Conservation (phyloP, 202 grass and related monocot genomes). For the Saccharum hybrid region DNA sequence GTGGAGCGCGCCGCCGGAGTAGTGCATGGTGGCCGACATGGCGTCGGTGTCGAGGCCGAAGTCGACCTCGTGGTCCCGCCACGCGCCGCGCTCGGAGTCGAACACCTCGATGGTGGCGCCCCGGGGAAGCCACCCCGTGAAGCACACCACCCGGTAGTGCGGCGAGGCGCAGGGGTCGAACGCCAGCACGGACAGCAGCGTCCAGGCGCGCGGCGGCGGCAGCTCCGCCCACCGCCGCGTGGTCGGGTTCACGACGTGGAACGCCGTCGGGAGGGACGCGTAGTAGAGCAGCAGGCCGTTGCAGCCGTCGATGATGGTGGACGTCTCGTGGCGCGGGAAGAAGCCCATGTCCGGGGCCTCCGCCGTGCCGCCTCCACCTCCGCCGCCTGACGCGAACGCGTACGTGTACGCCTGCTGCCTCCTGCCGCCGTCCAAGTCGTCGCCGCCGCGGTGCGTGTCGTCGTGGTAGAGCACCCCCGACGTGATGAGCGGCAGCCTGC, state of each 20-base stretch:
- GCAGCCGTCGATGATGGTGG: slow-evolving; percentile 86
- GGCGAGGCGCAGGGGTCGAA: slow-evolving; percentile 69
- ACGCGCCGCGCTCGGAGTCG: slow-evolving; percentile 58
- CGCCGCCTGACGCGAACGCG: slow-evolving; percentile 40
- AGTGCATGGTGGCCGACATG: slow-evolving; percentile 85
- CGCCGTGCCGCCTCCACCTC: neutral
- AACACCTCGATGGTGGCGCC: slow-evolving; percentile 81
- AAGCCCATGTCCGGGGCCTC: slow-evolving; percentile 62
- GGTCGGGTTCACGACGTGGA: slow-evolving; percentile 83
- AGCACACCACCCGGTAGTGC: slow-evolving; percentile 81
- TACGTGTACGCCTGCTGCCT: slow-evolving; percentile 57
- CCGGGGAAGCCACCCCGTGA: slow-evolving; percentile 65
- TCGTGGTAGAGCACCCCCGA: slow-evolving; percentile 76
- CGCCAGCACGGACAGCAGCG: slow-evolving; percentile 69
- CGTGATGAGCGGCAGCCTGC: slow-evolving; percentile 67
- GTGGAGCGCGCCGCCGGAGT: slow-evolving; percentile 60
- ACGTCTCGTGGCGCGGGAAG: slow-evolving; percentile 69
- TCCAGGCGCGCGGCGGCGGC: slow-evolving; percentile 42
- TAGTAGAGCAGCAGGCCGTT: slow-evolving; percentile 84
- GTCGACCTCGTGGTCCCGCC: slow-evolving; percentile 56
- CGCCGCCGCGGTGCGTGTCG: neutral
- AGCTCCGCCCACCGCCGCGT: slow-evolving; percentile 66
- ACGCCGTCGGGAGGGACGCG: slow-evolving; percentile 23
- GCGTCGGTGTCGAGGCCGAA: slow-evolving; percentile 77
- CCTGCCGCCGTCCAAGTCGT: neutral